phyloP scores from a whole-genome alignment of 331 rosid genomes.

The Erythrophleum ivorense region DNA sequence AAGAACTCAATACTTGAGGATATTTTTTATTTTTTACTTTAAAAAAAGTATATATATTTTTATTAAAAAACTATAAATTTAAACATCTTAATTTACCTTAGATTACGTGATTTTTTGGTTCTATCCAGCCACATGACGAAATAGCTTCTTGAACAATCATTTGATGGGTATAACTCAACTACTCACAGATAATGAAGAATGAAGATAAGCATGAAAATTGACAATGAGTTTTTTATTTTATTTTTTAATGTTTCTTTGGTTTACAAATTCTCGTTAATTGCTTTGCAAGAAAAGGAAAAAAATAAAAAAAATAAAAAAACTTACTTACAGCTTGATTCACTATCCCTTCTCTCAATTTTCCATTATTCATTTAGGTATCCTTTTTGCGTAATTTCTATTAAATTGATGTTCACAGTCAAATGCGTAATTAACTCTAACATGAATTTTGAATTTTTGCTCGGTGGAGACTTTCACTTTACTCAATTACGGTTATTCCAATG shows the following conservation, averaged over 20 bases:
- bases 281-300: not conserved
- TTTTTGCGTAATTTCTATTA: not conserved
- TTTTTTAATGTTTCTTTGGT: not conserved
- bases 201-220: not conserved
- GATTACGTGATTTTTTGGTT: not conserved
- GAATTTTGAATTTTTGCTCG: slow-evolving; percentile 27
- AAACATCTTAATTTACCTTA: too few relatives aligned
- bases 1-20: too few relatives aligned
- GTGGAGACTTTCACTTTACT: not conserved
- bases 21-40: too few relatives aligned
- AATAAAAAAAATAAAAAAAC: too few relatives aligned
- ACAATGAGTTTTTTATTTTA: not conserved
- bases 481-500: slow-evolving; percentile 9
- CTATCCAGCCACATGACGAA: not conserved
- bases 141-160: not conserved
- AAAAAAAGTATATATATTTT: too few relatives aligned
- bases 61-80: too few relatives aligned
- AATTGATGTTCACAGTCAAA: slow-evolving; percentile 36
- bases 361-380: not conserved
- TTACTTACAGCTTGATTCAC: not conserved
- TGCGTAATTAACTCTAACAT: not conserved
- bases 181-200: not conserved
- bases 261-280: not conserved
- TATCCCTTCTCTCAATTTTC: not conserved
- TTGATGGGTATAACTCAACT: not conserved